Percentiles rank a stretch among this genome's conserved stretches.
Evolutionary conservation across 192 early-diverging fungal genomes (phyloP).

Genomic region (Coemansia pectinata): DNA sequence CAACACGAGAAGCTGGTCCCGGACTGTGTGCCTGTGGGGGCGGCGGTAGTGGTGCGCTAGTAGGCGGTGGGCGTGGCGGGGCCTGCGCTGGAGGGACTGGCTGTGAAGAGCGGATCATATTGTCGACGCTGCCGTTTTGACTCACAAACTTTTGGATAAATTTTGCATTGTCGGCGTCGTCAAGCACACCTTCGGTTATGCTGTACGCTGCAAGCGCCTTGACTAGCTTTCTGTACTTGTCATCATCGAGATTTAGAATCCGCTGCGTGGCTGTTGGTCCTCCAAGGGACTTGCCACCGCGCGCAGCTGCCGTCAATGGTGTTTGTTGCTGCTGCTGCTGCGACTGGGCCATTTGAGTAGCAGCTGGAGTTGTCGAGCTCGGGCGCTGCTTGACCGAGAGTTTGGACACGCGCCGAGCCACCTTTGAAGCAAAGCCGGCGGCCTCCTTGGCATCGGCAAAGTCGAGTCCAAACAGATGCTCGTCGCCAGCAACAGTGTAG

Average conservation of each 20-base stretch:
- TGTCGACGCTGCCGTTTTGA: slow-evolving; percentile 61
- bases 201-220: slow-evolving; percentile 67
- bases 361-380: background rate
- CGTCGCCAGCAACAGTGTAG: slow-evolving; percentile 70
- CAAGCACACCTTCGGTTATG: slow-evolving; percentile 62
- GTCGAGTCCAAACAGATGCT: slow-evolving; percentile 68
- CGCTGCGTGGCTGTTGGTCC: slow-evolving; percentile 62
- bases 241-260: slow-evolving; percentile 69
- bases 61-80: slow-evolving; percentile 18
- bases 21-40: slow-evolving; percentile 22
- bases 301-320: slow-evolving; percentile 1
- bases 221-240: slow-evolving; percentile 71
- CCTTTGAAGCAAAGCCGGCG: slow-evolving; percentile 63
- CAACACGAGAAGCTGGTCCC: background rate
- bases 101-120: slow-evolving; percentile 46
- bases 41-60: slow-evolving; percentile 27
- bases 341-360: slow-evolving; percentile 4
- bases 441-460: slow-evolving; percentile 73
- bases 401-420: slow-evolving; percentile 34
- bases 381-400: slow-evolving; percentile 22
- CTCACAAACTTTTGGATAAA: slow-evolving; percentile 72
- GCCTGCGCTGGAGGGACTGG: slow-evolving; percentile 20
- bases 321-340: slow-evolving; percentile 17
- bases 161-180: slow-evolving; percentile 64
- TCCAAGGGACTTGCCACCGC: slow-evolving; percentile 2